Conservation (phyloP, 805 yeast genomes). For the Komagataella pseudopastoris region DNA sequence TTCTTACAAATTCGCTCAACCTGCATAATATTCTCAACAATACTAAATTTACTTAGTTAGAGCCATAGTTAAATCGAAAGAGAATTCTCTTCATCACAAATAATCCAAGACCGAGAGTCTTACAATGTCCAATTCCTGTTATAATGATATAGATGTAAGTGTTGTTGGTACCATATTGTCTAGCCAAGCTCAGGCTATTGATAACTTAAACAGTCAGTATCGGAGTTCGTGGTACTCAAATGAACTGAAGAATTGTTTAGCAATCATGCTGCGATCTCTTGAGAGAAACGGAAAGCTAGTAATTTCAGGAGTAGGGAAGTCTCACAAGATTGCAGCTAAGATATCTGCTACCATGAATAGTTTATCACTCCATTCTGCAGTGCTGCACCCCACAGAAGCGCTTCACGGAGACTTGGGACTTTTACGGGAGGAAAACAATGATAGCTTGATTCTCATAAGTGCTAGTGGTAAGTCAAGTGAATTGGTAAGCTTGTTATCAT, state of each 20-base stretch:
- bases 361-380: slow-evolving; percentile 51
- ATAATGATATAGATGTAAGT: background rate
- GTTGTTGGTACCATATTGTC: slow-evolving; percentile 26
- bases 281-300: slow-evolving; percentile 54
- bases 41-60: background rate
- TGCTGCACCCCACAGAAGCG: slow-evolving; percentile 78
- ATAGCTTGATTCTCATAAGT: slow-evolving; percentile 50
- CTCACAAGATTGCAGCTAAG: slow-evolving; percentile 66
- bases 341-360: slow-evolving; percentile 76
- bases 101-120: background rate
- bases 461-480: slow-evolving; percentile 83
- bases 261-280: slow-evolving; percentile 27
- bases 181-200: slow-evolving; percentile 33
- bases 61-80: background rate
- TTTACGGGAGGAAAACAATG: slow-evolving; percentile 38
- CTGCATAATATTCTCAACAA: background rate
- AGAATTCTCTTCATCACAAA: background rate
- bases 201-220: slow-evolving; percentile 30
- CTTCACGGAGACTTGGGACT: slow-evolving; percentile 83
- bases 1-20: too few species aligned
- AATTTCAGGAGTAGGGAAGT: slow-evolving; percentile 76
- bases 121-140: background rate
- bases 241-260: slow-evolving; percentile 29
- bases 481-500: slow-evolving; percentile 41
- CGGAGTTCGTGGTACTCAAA: slow-evolving; percentile 29